A percentile compares a stretch with the other conserved stretches of the same genome.
Evolutionary conservation across 139 green algal genomes (phyloP).

Genomic region (Raphidocelis subcapitata): DNA sequence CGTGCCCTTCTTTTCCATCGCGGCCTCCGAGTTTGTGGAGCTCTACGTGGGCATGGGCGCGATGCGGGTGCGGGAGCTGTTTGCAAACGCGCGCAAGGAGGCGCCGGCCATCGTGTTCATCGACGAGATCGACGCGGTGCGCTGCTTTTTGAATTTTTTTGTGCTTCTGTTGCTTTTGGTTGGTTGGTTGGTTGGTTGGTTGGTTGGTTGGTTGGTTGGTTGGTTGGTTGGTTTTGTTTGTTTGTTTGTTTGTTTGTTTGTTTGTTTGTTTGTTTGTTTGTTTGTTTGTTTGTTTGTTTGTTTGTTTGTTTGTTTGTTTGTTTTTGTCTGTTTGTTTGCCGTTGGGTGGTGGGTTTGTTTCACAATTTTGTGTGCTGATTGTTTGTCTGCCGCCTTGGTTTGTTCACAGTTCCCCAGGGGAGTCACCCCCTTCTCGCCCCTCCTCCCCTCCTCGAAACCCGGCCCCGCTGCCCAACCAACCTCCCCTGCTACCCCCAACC

Average conservation of each 20-base stretch:
- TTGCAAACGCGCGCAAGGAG: conserved; percentile 72
- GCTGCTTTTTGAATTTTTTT: no score
- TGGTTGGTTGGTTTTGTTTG: background rate
- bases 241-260: background rate
- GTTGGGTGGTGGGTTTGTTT: no score
- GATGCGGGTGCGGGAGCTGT: conserved; percentile 80
- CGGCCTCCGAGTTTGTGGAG: conserved; percentile 88
- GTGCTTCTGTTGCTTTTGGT: no score
- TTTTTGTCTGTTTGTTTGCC: no score
- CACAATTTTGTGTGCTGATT: no score
- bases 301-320: no score
- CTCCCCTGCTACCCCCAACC: background rate
- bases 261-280: background rate
- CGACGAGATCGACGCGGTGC: conserved; percentile 91
- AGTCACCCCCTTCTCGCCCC: no score
- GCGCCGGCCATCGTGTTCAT: conserved; percentile 93
- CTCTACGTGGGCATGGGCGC: conserved; percentile 94
- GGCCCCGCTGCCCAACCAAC: background rate
- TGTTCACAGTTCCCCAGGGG: no score
- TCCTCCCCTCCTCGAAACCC: no score
- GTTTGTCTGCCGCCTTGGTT: no score
- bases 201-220: background rate
- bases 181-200: no score
- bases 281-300: background rate
- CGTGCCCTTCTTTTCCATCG: conserved; percentile 87